These are phyloP conservation scores for Ampelomyces quisqualis DNA, from an alignment of 2,329 filamentous ascomycete species.

Conservation along the genomic window DNA sequence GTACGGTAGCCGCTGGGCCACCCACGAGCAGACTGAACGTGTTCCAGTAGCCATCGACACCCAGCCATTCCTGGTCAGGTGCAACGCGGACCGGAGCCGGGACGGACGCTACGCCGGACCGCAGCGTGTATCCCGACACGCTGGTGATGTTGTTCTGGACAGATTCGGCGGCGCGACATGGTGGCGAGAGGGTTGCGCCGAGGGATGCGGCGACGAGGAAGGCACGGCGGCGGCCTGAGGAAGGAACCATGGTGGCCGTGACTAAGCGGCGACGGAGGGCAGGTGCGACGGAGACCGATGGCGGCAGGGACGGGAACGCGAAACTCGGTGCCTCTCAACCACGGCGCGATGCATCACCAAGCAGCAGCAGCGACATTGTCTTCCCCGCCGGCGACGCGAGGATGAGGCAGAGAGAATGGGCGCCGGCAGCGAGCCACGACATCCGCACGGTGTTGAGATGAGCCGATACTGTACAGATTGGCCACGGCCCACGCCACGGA, in stretches of 20 bases:
- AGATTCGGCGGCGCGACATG: slow-evolving; percentile 22
- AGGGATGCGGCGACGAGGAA: slow-evolving; percentile 16
- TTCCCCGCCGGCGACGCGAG: slow-evolving; percentile 17
- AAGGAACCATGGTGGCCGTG: slow-evolving; percentile 27
- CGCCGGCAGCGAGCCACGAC: slow-evolving; percentile 12
- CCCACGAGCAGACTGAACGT: slow-evolving; percentile 64
- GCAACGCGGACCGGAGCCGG: slow-evolving; percentile 37
- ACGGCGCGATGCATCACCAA: slow-evolving; percentile 28
- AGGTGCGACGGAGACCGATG: slow-evolving; percentile 17
- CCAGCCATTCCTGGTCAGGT: slow-evolving; percentile 43
- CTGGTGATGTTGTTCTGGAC: slow-evolving; percentile 25
- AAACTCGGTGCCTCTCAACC: slow-evolving; percentile 31
- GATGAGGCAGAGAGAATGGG: slow-evolving; percentile 11
- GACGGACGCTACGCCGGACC: slow-evolving; percentile 21
- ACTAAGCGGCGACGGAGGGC: slow-evolving; percentile 19
- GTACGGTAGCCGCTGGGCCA: slow-evolving; percentile 54
- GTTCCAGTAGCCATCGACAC: slow-evolving; percentile 59
- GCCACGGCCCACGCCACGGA: slow-evolving; percentile 18
- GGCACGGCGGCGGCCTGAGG: slow-evolving; percentile 15
- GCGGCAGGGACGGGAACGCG: too few species aligned
- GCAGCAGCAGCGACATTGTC: slow-evolving; percentile 17
- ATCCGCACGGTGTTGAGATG: slow-evolving; percentile 18
- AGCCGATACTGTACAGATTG: slow-evolving; percentile 25
- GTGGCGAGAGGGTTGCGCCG: slow-evolving; percentile 10
- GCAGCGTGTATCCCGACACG: slow-evolving; percentile 20